Base-by-base conservation (phyloP, 129 eudicot genomes). In the Pittosporum tobira region DNA sequence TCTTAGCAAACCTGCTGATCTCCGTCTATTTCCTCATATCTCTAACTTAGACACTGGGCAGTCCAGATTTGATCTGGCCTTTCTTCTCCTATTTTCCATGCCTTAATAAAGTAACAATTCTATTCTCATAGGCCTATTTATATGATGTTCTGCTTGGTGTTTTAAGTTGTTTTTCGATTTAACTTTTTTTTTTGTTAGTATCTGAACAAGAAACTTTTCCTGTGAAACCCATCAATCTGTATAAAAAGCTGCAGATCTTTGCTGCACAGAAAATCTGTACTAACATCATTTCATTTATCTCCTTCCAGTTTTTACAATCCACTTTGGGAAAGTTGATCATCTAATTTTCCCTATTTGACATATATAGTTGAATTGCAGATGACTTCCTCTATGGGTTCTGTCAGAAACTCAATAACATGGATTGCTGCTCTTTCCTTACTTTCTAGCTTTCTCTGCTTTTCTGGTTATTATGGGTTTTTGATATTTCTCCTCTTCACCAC, bases 351-450 rank as follows among this genome's bases (percentile, higher is more conserved):
- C n/a, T n/a, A n/a, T n/a, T n/a, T n/a, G n/a, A n/a, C n/a, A n/a
- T n/a, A n/a, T n/a, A 47, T 25, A 59, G 59, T 52, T 53, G 48
- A 54, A 57, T 48, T 26, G 26, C 54, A 68, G 59, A 76, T 84
- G 88, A 73, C 68, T 61, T 71, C 71, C 31, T 72, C 60, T 19
- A 14, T 50, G 23, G 76, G 49, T 61, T 71, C 66, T 59, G n/a
- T 74, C 54, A 38, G 42, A 49, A 53, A 30, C 53, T 68, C 67
- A 63, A 27, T 54, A 24, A 49, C 83, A 54, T 77, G 83, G 83
- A 46, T 71, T 21, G 70, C 71, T 49, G 61, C 59, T 71, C 29
- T 84, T 24, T 45, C 67, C 10, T 64, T 80, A 24, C 29, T 73
- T 49, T 64, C 74, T 34, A 62, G 60, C 1, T 70, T 19, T 62